A percentile compares a stretch with the other conserved stretches of the same genome.
Conservation (phyloP, 208 protist species). For the Lotmaria passim region DNA sequence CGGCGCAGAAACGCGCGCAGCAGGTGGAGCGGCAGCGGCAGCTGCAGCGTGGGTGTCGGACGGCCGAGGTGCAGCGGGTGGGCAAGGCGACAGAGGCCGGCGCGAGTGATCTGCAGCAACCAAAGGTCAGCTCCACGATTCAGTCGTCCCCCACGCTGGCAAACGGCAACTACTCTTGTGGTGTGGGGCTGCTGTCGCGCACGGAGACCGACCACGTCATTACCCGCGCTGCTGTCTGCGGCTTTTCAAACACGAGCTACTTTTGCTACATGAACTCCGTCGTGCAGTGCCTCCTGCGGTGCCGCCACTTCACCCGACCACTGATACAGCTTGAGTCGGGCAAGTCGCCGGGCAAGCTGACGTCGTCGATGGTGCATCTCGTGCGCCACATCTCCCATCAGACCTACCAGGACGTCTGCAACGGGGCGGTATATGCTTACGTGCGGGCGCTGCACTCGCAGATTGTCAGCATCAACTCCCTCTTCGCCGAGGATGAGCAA, state of each 20-base stretch:
- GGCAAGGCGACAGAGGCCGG: conserved; percentile 31
- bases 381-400: conserved; percentile 54
- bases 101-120: not conserved
- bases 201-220: conserved; percentile 52
- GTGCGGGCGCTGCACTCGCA: conserved; percentile 47
- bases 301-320: conserved; percentile 55
- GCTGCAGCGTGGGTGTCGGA: conserved; percentile 16
- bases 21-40: conserved; percentile 40
- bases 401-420: conserved; percentile 60
- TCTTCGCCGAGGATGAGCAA: conserved; percentile 84
- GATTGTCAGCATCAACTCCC: conserved; percentile 49
- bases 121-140: not conserved
- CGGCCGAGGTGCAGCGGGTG: conserved; percentile 34
- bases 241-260: conserved; percentile 91
- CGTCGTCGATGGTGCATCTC: conserved; percentile 42
- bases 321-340: conserved; percentile 37
- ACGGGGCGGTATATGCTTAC: conserved; percentile 48
- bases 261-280: conserved; percentile 97
- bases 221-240: conserved; percentile 58
- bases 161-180: conserved; percentile 1
- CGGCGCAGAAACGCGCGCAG: conserved; percentile 25
- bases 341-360: conserved; percentile 56
- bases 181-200: conserved; percentile 31
- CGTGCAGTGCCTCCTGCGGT: conserved; percentile 94
- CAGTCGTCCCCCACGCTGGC: conserved; percentile 3